Evolutionary conservation across 2,329 filamentous ascomycete genomes (phyloP), one percentile per base, ranked within the genome.

Genomic region (Akanthomyces dipterigenus): DNA sequence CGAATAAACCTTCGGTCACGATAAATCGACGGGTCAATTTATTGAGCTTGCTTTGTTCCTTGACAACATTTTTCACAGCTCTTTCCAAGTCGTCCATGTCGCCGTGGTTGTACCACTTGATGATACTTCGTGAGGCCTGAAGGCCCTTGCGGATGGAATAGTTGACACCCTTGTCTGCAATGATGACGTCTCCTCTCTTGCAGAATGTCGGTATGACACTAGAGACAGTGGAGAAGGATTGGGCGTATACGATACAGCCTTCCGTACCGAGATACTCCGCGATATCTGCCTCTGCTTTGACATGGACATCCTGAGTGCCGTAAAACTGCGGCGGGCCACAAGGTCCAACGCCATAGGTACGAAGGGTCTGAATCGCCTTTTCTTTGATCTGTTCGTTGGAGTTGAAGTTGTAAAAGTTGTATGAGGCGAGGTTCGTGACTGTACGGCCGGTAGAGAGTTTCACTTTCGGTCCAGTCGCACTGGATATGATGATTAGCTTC

Each of bases 261-360:
- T 93, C 87, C 1, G 90, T 91, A 26, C 95, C 95, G 28, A 99
- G 77, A 72, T 93, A 96, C 11, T 89, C 84, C 26, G 95, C 92
- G 70, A 99, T 93, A 72, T 98, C 93, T 61, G 90, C 86, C 77
- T 99, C 95, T 18, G 91, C 92, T 79, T 96, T 95, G 85, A 97
- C 93, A 75, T 99, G 95, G 50, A 98, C 93, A 76, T 99, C 95
- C 74, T 98, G 93, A 36, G 92, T 99, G 66, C 93, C 95, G 77
- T 99, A 99, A 78, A 99, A 99, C 65, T 96, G 93, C 6, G 95
- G 95, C 20, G 95, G 95, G 22, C 95, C 95, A 72, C 95, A 99
- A 62, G 95, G 93, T 9, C 95, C 96, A 45, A 99, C 96, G 61
- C 95, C 95, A 69, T 99, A 99, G 22, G 90, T 96, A 63, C 93